phyloP scores from a whole-genome alignment of 768 basidiomycete genomes.

The Rhizopogon sp. region DNA sequence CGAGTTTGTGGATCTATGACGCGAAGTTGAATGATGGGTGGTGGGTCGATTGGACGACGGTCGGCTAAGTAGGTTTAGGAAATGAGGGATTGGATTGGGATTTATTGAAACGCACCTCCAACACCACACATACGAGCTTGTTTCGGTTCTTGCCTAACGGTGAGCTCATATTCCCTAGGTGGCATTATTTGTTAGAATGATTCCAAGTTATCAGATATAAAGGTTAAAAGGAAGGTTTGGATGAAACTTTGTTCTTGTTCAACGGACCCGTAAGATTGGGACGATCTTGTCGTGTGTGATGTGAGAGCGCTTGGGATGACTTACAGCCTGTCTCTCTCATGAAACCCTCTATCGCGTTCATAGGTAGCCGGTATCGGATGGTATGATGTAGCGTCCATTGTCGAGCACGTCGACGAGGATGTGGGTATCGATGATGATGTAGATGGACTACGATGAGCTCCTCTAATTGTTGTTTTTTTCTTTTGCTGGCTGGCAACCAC shows the following conservation, averaged over 20 bases:
- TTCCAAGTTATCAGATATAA: slow-evolving; percentile 10
- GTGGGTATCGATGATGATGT: background rate
- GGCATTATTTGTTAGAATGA: background rate
- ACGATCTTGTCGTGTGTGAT: slow-evolving; percentile 10
- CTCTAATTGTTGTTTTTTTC: too few species aligned
- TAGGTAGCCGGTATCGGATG: background rate
- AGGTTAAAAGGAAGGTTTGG: slow-evolving; percentile 1
- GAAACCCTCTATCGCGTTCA: slow-evolving; percentile 21
- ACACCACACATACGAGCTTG: slow-evolving; percentile 90
- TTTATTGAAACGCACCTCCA: slow-evolving; percentile 60
- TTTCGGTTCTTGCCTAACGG: slow-evolving; percentile 86
- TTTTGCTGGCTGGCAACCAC: slow-evolving; percentile 5
- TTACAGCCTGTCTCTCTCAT: slow-evolving; percentile 36
- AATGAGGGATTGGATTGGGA: slow-evolving; percentile 1
- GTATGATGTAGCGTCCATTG: background rate
- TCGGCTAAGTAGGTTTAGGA: slow-evolving; percentile 51
- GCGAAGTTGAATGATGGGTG: slow-evolving; percentile 92
- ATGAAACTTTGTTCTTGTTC: background rate
- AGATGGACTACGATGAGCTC: background rate
- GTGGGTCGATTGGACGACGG: slow-evolving; percentile 94
- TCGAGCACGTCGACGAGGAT: background rate
- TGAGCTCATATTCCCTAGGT: slow-evolving; percentile 77
- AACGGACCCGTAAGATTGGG: slow-evolving; percentile 9
- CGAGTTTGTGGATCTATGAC: slow-evolving; percentile 63
- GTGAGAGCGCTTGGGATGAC: slow-evolving; percentile 11